These are phyloP conservation scores for Cyberlindnera meyerae DNA, from an alignment of 805 yeast genomes.

Conservation along the genomic window DNA sequence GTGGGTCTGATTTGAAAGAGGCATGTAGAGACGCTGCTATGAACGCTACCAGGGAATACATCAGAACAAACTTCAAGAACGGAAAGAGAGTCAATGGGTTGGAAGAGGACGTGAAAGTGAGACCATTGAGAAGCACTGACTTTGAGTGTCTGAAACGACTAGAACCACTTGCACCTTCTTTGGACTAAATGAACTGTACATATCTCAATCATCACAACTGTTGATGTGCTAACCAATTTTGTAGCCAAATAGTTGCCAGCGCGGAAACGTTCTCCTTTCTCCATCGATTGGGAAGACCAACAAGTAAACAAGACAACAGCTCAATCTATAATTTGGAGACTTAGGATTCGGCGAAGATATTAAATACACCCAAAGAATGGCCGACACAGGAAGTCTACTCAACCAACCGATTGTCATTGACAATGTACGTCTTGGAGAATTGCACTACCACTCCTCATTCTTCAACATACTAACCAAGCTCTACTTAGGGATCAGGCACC, in stretches of 20 bases:
- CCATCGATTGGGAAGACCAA: no score
- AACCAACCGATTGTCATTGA: constrained; percentile 78
- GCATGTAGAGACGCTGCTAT: constrained; percentile 91
- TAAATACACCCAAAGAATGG: no score
- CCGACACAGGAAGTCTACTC: constrained; percentile 28
- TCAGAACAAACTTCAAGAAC: constrained; percentile 43
- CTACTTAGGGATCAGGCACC: constrained; percentile 63
- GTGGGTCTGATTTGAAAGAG: constrained; percentile 92
- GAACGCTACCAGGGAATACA: constrained; percentile 81
- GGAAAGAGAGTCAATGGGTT: constrained; percentile 31
- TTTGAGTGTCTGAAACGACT: constrained; percentile 29
- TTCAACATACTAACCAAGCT: constrained; percentile 9
- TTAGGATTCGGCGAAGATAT: no score
- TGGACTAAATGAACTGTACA: constrained; percentile 2
- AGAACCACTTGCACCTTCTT: constrained; percentile 1
- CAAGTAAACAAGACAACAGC: no score
- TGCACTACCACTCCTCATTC: no score
- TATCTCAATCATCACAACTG: no score
- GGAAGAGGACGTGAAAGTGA: constrained; percentile 38
- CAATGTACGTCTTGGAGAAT: constrained; percentile 42
- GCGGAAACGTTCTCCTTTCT: no score
- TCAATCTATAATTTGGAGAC: no score
- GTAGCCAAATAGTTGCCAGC: no score
- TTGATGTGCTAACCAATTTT: no score
- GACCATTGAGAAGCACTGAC: constrained; percentile 59